Evolutionary conservation across 176 grass and related monocot genomes (phyloP).

Genomic region (Avena insularis): DNA sequence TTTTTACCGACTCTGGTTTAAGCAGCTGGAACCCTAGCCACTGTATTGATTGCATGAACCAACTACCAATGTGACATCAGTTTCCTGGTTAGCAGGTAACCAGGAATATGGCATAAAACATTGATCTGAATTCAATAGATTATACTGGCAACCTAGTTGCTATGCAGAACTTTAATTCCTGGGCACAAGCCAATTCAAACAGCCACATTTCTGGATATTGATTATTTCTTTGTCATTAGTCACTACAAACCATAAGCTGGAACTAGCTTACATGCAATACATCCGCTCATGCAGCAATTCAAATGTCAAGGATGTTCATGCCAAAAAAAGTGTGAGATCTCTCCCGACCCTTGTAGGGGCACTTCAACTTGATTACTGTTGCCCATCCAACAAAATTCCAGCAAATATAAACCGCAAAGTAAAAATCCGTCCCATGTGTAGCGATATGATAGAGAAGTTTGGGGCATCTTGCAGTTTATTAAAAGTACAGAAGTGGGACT

Average conservation of each 20-base stretch:
- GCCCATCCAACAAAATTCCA: constrained; percentile 6
- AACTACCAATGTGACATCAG: constrained; percentile 13
- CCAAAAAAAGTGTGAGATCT: not conserved
- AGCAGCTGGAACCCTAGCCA: not conserved
- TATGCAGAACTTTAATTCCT: not conserved
- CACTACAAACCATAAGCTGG: not conserved
- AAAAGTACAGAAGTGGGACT: not conserved
- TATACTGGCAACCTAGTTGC: not conserved
- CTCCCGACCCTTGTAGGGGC: not conserved
- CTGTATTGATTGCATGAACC: constrained; percentile 20
- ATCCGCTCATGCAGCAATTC: not conserved
- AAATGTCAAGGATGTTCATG: not conserved
- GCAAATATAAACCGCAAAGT: not conserved
- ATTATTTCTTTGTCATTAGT: not conserved
- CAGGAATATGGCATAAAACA: constrained; percentile 25
- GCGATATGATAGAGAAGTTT: not conserved
- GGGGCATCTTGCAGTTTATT: not conserved
- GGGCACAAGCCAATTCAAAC: not conserved
- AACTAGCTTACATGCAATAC: constrained; percentile 23
- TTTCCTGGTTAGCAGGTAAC: not conserved
- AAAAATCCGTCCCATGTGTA: not conserved
- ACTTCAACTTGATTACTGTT: not conserved
- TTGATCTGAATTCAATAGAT: not conserved
- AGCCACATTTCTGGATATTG: not conserved
- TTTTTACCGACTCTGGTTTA: not conserved